Evolutionary conservation across 1,284 basidiomycete species (phyloP).

Genomic region (Grifola frondosa): DNA sequence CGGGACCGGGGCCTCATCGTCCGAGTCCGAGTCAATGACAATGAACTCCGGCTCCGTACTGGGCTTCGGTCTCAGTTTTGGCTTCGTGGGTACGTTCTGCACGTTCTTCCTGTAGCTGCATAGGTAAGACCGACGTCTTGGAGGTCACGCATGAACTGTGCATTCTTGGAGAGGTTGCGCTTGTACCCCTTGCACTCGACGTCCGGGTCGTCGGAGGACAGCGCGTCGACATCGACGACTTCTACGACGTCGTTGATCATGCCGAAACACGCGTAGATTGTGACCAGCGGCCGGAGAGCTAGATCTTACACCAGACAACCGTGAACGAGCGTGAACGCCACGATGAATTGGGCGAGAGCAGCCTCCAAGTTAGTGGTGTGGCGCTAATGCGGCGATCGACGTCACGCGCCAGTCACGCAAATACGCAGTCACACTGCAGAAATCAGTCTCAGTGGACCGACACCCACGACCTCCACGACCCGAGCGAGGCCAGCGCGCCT

Average conservation of each 20-base stretch:
- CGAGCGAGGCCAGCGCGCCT: no score
- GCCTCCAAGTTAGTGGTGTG: no score
- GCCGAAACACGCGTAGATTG: no score
- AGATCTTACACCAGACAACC: no score
- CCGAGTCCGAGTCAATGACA: background rate
- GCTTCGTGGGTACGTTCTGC: background rate
- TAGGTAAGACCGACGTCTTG: conserved; percentile 10
- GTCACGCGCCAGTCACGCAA: no score
- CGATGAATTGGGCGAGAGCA: no score
- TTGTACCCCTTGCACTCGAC: conserved; percentile 4
- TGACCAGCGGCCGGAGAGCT: no score
- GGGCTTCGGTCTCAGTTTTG: background rate
- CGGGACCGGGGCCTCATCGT: background rate
- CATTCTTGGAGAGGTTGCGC: conserved; percentile 5
- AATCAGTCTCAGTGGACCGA: no score
- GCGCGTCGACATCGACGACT: conserved; percentile 9
- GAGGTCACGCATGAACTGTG: background rate
- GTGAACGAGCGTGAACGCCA: no score
- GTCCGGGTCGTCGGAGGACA: conserved; percentile 6
- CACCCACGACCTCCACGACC: no score
- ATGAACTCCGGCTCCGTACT: background rate
- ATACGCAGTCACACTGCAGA: no score
- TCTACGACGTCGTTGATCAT: conserved; percentile 1
- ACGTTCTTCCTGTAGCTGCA: conserved; percentile 6
- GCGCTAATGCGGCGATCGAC: no score